These are phyloP conservation scores for Combretum micranthum DNA, from an alignment of 345 rosid genomes.

Conservation along the genomic window DNA sequence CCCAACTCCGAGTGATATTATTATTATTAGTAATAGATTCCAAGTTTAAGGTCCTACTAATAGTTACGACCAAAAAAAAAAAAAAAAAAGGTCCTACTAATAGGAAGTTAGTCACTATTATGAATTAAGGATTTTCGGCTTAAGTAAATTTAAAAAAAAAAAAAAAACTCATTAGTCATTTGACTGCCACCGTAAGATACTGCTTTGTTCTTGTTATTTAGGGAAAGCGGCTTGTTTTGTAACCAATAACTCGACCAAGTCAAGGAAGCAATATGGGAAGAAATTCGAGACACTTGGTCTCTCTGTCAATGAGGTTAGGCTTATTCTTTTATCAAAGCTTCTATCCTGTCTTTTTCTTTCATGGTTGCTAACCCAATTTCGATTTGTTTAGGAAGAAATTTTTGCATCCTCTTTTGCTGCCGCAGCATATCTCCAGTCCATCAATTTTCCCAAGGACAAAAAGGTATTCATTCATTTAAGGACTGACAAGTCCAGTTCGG, in stretches of 20 bases:
- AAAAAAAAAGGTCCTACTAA: no score
- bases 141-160: no score
- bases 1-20: no score
- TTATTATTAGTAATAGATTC: no score
- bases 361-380: slow-evolving; percentile 1
- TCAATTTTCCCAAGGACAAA: slow-evolving; percentile 85
- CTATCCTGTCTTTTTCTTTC: neutral
- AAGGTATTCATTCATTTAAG: slow-evolving; percentile 32
- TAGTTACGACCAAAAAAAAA: no score
- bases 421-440: slow-evolving; percentile 88
- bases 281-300: slow-evolving; percentile 94
- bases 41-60: no score
- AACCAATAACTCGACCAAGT: slow-evolving; percentile 93
- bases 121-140: no score
- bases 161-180: no score
- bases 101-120: no score
- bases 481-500: no score
- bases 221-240: slow-evolving; percentile 97
- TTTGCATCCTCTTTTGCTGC: slow-evolving; percentile 97
- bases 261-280: slow-evolving; percentile 93
- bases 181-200: no score
- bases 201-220: slow-evolving; percentile 10
- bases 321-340: neutral
- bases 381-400: slow-evolving; percentile 71
- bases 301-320: slow-evolving; percentile 62